Evolutionary conservation across 2,329 filamentous ascomycete species (phyloP).

Genomic region (Colletotrichum magnum): DNA sequence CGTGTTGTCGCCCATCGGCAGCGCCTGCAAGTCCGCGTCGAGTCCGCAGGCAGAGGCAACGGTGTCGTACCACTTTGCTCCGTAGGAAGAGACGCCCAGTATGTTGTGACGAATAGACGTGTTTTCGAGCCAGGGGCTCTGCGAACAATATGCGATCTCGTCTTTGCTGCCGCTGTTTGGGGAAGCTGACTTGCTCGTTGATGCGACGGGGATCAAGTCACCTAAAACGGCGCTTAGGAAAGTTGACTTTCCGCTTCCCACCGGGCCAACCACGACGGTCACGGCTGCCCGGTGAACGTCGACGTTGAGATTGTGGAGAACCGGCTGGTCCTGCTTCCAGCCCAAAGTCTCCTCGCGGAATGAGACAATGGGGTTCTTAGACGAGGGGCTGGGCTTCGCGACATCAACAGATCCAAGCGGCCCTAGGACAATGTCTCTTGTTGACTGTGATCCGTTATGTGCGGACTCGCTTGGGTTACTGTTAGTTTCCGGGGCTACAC

Average conservation of each 20-base stretch:
- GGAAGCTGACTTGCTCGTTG: neutral
- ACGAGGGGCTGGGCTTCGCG: too few relatives aligned
- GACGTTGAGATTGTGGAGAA: conserved; percentile 6
- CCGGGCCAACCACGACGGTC: conserved; percentile 30
- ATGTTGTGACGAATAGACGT: conserved; percentile 25
- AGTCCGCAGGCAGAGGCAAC: conserved; percentile 24
- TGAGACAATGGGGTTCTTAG: neutral
- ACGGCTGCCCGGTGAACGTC: neutral
- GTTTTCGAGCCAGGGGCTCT: conserved; percentile 34
- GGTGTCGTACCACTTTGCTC: conserved; percentile 17
- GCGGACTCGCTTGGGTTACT: too few relatives aligned
- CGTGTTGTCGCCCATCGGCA: neutral
- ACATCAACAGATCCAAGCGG: neutral
- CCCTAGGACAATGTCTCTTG: neutral
- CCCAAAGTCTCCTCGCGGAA: conserved; percentile 8
- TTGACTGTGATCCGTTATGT: too few relatives aligned
- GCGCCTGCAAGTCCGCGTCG: conserved; percentile 7
- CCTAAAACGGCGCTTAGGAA: conserved; percentile 28
- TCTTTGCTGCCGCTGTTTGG: neutral
- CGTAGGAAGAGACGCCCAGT: conserved; percentile 17
- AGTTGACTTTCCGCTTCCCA: conserved; percentile 36
- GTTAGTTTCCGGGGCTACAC: neutral
- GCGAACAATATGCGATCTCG: conserved; percentile 23
- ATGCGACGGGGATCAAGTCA: conserved; percentile 2
- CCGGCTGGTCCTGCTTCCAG: conserved; percentile 16